Conservation (phyloP, 306 rosid species). For the Calophaca sinica region DNA sequence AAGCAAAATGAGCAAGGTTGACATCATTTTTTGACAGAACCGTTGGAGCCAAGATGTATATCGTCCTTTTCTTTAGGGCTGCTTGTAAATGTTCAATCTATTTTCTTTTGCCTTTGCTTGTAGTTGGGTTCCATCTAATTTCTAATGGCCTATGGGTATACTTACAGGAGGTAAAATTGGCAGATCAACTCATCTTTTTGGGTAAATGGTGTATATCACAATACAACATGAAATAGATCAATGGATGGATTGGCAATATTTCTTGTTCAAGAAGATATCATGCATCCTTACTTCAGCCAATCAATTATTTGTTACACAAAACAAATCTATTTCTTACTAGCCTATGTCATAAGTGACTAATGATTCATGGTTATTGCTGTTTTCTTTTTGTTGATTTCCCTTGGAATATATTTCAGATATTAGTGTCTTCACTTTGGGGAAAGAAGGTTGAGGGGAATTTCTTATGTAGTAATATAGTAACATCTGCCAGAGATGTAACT, state of each 20-base stretch:
- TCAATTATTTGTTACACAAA: conserved; percentile 18
- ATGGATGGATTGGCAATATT: background rate
- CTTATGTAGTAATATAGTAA: background rate
- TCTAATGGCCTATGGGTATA: background rate
- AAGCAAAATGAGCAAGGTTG: conserved; percentile 57
- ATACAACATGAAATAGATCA: background rate
- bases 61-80: conserved; percentile 26
- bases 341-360: background rate
- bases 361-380: background rate
- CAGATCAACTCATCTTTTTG: no score
- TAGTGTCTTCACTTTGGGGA: background rate
- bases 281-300: conserved; percentile 8
- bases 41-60: background rate
- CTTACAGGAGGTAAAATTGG: no score
- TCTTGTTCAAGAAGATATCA: no score
- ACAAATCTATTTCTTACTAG: background rate
- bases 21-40: background rate
- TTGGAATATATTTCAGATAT: background rate
- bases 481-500: background rate
- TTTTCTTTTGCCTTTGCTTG: background rate
- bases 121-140: conserved; percentile 19
- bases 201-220: no score
- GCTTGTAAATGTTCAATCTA: conserved; percentile 29
- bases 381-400: background rate
- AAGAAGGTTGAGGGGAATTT: background rate